These are phyloP conservation scores for Scedosporium apiospermum DNA, from an alignment of 2,329 filamentous ascomycete species.

Conservation along the genomic window DNA sequence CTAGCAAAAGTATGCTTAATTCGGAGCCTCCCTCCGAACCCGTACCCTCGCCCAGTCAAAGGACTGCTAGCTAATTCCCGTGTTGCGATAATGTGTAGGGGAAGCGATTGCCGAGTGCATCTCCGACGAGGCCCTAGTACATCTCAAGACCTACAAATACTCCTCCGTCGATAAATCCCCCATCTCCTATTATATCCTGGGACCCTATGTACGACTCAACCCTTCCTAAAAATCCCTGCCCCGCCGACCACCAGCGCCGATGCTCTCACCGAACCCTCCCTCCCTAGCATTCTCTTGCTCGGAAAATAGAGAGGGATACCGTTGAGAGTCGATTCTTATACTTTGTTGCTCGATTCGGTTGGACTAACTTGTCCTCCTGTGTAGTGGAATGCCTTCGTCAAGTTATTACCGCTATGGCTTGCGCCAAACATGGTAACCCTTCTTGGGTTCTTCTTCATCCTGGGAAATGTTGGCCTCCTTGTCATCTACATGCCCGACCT, in stretches of 20 bases:
- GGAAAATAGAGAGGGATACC: neutral
- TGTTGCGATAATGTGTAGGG: neutral
- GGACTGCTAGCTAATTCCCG: neutral
- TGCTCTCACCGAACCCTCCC: neutral
- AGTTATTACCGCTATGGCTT: constrained; percentile 88
- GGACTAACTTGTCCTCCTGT: constrained; percentile 6
- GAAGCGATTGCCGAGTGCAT: constrained; percentile 27
- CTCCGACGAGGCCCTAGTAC: constrained; percentile 81
- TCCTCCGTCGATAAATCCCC: constrained; percentile 93
- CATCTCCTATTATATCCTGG: constrained; percentile 86
- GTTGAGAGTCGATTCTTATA: too few relatives aligned
- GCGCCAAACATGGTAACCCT: constrained; percentile 97
- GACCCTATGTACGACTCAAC: constrained; percentile 70
- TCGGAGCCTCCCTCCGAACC: neutral
- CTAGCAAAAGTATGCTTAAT: constrained; percentile 3
- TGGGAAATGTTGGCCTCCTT: constrained; percentile 68
- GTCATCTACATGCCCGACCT: constrained; percentile 81
- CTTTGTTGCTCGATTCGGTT: neutral
- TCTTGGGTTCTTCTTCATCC: constrained; percentile 87
- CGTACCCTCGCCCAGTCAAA: neutral
- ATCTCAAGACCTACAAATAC: constrained; percentile 95
- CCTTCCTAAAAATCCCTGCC: constrained; percentile 6
- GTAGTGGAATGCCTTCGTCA: constrained; percentile 95
- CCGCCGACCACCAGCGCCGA: neutral
- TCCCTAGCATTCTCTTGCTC: neutral